A percentile compares a stretch with the other conserved stretches of the same genome.
These are phyloP conservation scores for Angomonas ambiguus DNA, from an alignment of 208 protist species.

Conservation along the genomic window DNA sequence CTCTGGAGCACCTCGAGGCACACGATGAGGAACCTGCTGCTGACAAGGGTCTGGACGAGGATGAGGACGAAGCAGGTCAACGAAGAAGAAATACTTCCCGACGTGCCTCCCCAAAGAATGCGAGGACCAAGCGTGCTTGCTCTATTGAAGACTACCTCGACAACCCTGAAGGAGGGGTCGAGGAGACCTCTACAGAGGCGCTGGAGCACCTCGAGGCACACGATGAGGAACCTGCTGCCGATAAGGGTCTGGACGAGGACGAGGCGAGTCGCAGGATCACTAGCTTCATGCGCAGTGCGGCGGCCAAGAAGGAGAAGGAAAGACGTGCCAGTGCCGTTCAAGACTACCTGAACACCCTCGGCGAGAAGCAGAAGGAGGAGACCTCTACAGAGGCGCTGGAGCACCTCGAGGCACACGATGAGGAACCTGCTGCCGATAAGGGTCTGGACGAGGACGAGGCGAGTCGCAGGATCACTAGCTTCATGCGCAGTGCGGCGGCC, in stretches of 20 bases:
- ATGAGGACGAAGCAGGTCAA: not conserved
- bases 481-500: not conserved
- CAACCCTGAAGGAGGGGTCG: too few relatives aligned
- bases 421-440: not conserved
- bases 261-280: conserved; percentile 1
- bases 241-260: not conserved
- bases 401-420: not conserved
- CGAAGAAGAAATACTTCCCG: not conserved
- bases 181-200: too few relatives aligned
- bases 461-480: not conserved
- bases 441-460: not conserved
- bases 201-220: too few relatives aligned
- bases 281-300: not conserved
- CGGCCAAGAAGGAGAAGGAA: conserved; percentile 1
- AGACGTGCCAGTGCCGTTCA: not conserved
- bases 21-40: not conserved
- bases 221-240: too few relatives aligned
- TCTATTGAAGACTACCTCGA: too few relatives aligned
- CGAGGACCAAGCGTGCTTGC: not conserved
- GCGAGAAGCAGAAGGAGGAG: not conserved
- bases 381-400: not conserved
- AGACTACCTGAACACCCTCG: not conserved
- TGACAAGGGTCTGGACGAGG: not conserved
- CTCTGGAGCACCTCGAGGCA: not conserved
- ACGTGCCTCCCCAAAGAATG: not conserved